Evolutionary conservation across 2,329 filamentous ascomycete species (phyloP), one percentile per base, ranked within the genome.

Genomic region (Myriosclerotinia curreyana): DNA sequence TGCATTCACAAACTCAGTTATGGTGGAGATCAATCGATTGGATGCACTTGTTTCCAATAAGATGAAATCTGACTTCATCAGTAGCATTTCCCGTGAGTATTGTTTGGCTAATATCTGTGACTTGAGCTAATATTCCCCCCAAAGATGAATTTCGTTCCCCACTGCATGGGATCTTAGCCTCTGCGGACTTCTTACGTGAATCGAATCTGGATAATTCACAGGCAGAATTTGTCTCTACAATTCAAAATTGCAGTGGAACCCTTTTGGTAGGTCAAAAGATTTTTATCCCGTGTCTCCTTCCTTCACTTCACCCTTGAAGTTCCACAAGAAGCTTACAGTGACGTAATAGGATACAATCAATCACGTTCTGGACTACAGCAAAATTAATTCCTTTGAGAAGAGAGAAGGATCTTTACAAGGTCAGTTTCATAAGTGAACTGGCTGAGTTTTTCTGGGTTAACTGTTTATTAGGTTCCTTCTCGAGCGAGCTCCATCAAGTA

Each of bases 91-190:
- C n/a, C 61, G 61, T 63, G 25, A 63, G 60, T 17, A 74, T 80
- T 1, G 71, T 81, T 0, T 75, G 79, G n/a, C 4, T 9, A 34
- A n/a, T 25, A 22, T 52, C 31, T 4, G 12, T 22, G 1, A 14
- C 17, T 22, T 36, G 80, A 5, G 17, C 40, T 62, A 25, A 62
- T 12, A 42, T 31, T 1, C 5, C 7, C 17, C 1, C 5, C 4
- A 17, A 8, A 34, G 54, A 65, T 44, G 84, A 87, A 70, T 74
- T 87, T 20, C 78, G 84, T 6, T 84, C 81, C 1, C 84, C 84
- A 0, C 74, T 87, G 0, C 84, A 86, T 54, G 84, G 83, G 1
- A 80, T 86, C 38, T 73, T 86, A 0, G 79, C 82, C 0, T 82
- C 76, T 50, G 75, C 77, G 3, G 82, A 83, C n/a, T 64, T 64